Percentiles rank a stretch among this genome's conserved stretches.
These are phyloP conservation scores for Cicer bijugum DNA, from an alignment of 306 rosid genomes.

Conservation along the genomic window DNA sequence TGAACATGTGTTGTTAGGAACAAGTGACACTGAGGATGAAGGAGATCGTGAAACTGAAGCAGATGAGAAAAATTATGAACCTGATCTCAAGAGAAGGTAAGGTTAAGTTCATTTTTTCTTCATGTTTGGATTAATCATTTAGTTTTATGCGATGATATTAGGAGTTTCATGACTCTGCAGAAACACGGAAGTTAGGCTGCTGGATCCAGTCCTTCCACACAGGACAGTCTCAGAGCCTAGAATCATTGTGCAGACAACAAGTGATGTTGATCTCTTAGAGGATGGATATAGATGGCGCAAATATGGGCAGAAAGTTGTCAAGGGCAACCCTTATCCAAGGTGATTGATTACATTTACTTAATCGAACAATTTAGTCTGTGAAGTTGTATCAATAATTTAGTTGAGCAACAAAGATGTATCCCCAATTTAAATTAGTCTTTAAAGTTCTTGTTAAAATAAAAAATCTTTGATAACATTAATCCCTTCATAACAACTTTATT, in stretches of 20 bases:
- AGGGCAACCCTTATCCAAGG: constrained; percentile 92
- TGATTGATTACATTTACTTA: constrained; percentile 20
- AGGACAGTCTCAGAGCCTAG: constrained; percentile 77
- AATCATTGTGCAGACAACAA: constrained; percentile 86
- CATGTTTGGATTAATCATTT: too few species aligned
- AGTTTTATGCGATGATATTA: too few species aligned
- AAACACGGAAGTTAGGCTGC: constrained; percentile 52
- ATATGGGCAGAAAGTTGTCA: constrained; percentile 84
- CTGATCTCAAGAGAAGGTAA: constrained; percentile 73
- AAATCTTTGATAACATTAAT: not conserved
- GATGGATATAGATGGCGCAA: constrained; percentile 93
- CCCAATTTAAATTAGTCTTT: not conserved
- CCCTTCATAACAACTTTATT: not conserved
- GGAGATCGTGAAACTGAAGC: constrained; percentile 60
- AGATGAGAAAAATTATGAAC: constrained; percentile 64
- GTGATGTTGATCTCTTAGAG: constrained; percentile 83
- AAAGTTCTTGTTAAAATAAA: not conserved
- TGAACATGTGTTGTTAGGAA: constrained; percentile 53
- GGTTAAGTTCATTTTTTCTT: not conserved
- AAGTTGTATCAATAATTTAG: not conserved
- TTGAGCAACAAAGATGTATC: not conserved
- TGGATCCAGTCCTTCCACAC: constrained; percentile 66
- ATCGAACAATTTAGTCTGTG: not conserved
- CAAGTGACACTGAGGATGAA: constrained; percentile 75
- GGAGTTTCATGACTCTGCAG: constrained; percentile 48